Base-by-base conservation (phyloP, 164 flowering plant species). In the Cinnamomum chago region DNA sequence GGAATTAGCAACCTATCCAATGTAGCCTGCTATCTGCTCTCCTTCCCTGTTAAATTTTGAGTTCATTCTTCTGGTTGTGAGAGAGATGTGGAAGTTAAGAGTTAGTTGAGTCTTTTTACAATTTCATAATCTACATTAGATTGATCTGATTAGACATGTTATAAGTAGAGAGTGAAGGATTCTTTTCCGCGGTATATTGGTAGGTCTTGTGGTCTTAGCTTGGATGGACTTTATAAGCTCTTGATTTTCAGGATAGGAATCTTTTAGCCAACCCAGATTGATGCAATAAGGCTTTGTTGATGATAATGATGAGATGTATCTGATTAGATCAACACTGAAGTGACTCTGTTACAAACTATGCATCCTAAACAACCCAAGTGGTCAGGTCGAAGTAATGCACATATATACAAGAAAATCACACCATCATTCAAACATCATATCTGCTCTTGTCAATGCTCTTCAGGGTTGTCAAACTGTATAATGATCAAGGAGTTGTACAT, bases 401-500 rank as follows among this genome's bases (percentile, higher is more conserved):
- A 20, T 23, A n/a, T 62, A 62, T 62, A 23, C 27, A n/a, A 20
- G 23, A 62, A 17, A 23, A 62, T 62, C 10, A 20, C 20, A 9
- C 65, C 65, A 17, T n/a, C 20, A 62, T 62, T 20, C 22, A 20
- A 20, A 62, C 24, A 5, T 33, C 24, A 17, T n/a, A 68, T 18
- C 22, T 47, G 12, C 17, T 33, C 24, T 15, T 68, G 65, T 30
- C 65, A 25, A 18, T 33, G 17, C 14, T 65, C 52, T 7, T 13
- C 80, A 92, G 97, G 97, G 7, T 77, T 95, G 80, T 90, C 98
- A 12, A 90, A 84, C 71, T 92, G 99, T 73, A 80, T 86, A 20
- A 77, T 88, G 50, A 87, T 95, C 75, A 95, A 92, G 80, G 99
- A 93, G 82, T 90, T 95, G 35, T 93, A 90, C 70, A 87, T 95